These are phyloP conservation scores for Linum usitatissimum DNA, from an alignment of 345 rosid species.

Conservation along the genomic window DNA sequence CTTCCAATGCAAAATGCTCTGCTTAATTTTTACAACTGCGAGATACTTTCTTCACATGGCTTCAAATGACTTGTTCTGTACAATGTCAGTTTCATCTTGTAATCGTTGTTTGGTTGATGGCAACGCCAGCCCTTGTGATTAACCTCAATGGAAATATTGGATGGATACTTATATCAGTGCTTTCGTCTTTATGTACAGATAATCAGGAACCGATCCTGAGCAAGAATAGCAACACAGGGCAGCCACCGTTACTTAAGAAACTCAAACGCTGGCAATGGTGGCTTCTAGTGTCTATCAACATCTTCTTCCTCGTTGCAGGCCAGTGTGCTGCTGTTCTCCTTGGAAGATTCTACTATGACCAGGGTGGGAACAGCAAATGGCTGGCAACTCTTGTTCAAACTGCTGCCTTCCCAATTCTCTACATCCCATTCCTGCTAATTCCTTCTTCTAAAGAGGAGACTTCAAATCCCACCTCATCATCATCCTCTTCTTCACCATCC, in stretches of 20 bases:
- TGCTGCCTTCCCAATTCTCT: slow-evolving; percentile 55
- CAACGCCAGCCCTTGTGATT: no score
- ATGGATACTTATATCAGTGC: neutral
- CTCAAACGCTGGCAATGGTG: slow-evolving; percentile 54
- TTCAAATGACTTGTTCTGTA: no score
- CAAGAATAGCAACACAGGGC: slow-evolving; percentile 13
- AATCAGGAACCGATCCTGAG: slow-evolving; percentile 21
- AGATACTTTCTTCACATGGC: no score
- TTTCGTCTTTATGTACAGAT: slow-evolving; percentile 20
- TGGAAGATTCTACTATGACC: slow-evolving; percentile 53
- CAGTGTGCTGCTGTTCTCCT: slow-evolving; percentile 59
- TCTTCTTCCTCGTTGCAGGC: slow-evolving; percentile 42
- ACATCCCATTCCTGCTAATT: slow-evolving; percentile 39
- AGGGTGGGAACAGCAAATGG: slow-evolving; percentile 66
- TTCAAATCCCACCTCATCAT: slow-evolving; percentile 14
- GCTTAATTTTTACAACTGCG: no score
- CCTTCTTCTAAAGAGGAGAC: slow-evolving; percentile 21
- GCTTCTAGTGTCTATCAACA: slow-evolving; percentile 32
- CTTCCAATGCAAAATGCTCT: no score
- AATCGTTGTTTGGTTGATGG: no score
- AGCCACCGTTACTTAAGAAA: slow-evolving; percentile 16
- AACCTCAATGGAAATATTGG: no score
- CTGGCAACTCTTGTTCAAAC: slow-evolving; percentile 58
- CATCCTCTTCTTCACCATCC: slow-evolving; percentile 28
- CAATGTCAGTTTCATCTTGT: no score